A percentile compares a stretch with the other conserved stretches of the same genome.
Evolutionary conservation across 768 basidiomycete species (phyloP).

Genomic region (Infundibulicybe gibba): DNA sequence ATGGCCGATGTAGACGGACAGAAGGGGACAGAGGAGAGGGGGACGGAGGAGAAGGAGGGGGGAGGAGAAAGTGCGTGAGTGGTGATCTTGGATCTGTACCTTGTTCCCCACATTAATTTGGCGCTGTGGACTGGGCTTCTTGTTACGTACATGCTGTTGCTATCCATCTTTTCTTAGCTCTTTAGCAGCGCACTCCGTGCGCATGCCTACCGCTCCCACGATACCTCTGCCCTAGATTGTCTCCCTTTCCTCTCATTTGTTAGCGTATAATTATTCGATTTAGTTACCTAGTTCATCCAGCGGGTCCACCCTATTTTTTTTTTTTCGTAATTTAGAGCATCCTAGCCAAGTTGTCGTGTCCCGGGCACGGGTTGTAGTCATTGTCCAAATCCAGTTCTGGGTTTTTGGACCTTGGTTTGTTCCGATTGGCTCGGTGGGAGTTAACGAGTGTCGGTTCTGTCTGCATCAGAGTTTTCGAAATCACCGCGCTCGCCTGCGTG

Average conservation of each 20-base stretch:
- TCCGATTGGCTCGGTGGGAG: slow-evolving; percentile 70
- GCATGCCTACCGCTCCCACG: slow-evolving; percentile 50
- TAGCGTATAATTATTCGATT: no score
- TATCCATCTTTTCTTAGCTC: slow-evolving; percentile 40
- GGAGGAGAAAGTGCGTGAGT: background rate
- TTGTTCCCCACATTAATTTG: slow-evolving; percentile 42
- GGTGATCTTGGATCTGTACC: slow-evolving; percentile 19
- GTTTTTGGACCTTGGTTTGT: slow-evolving; percentile 35
- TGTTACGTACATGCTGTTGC: slow-evolving; percentile 51
- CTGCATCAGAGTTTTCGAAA: slow-evolving; percentile 52
- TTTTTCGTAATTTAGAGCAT: no score
- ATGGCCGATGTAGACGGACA: no score
- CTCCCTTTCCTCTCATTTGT: slow-evolving; percentile 14
- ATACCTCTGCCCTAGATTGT: slow-evolving; percentile 30
- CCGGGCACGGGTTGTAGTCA: slow-evolving; percentile 5
- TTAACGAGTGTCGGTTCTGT: slow-evolving; percentile 42
- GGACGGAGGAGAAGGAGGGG: no score
- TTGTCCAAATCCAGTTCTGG: slow-evolving; percentile 11
- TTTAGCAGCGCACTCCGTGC: slow-evolving; percentile 43
- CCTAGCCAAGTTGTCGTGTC: no score
- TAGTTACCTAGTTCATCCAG: no score
- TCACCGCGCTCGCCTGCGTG: slow-evolving; percentile 66
- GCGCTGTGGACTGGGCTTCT: slow-evolving; percentile 25
- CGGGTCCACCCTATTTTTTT: no score
- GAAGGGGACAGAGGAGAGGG: no score